phyloP scores from a whole-genome alignment of 257 asterid genomes.

The Solanum virginianum region DNA sequence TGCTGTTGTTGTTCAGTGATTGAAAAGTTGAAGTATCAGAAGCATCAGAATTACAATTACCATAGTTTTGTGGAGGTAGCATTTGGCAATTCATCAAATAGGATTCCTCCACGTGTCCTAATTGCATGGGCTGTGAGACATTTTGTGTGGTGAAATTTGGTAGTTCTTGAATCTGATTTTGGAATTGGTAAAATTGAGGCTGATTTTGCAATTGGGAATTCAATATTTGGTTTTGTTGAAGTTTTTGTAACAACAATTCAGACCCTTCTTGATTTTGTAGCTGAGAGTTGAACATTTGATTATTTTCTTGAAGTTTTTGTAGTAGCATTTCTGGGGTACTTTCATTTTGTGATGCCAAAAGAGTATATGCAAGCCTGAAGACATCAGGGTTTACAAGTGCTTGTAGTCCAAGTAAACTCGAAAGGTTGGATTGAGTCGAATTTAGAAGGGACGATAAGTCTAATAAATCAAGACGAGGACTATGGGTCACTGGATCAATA shows the following conservation, averaged over 20 bases:
- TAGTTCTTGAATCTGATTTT: constrained; percentile 23
- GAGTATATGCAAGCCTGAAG: constrained; percentile 30
- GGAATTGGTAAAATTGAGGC: constrained; percentile 21
- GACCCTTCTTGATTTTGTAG: constrained; percentile 12
- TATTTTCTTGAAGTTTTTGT: constrained; percentile 38
- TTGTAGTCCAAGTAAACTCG: constrained; percentile 53
- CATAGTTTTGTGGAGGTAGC: constrained; percentile 4
- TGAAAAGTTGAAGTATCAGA: constrained; percentile 22
- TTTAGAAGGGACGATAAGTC: constrained; percentile 50
- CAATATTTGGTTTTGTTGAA: constrained; percentile 5
- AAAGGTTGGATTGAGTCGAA: constrained; percentile 41
- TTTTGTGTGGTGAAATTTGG: constrained; percentile 13
- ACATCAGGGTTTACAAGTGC: constrained; percentile 61
- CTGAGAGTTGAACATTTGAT: constrained; percentile 9
- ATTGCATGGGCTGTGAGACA: constrained; percentile 7
- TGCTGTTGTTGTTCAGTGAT: background rate
- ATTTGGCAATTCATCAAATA: background rate
- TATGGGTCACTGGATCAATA: constrained; percentile 81
- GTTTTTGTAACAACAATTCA: constrained; percentile 21
- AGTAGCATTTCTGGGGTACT: constrained; percentile 27
- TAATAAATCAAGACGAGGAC: constrained; percentile 56
- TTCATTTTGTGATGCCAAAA: constrained; percentile 22
- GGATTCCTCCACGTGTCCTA: background rate
- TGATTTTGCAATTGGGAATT: constrained; percentile 19
- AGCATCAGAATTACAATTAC: constrained; percentile 11